Base-by-base conservation (phyloP, 2,329 filamentous ascomycete genomes). In the Alternaria angustiovoidea region DNA sequence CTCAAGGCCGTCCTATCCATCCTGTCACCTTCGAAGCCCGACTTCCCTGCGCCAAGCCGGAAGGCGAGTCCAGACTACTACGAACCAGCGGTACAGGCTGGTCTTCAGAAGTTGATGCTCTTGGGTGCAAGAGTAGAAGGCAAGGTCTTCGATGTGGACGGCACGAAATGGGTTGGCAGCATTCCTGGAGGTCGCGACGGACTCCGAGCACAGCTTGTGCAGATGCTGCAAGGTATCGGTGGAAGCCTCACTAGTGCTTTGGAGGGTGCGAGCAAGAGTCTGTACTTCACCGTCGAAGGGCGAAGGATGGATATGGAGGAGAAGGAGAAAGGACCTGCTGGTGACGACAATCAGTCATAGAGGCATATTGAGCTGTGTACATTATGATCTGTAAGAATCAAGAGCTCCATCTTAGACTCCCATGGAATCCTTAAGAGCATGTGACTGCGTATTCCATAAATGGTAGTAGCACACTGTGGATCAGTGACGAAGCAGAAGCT, bases 201-300 rank as follows among this genome's bases (percentile, higher is more conserved):
- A 5, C 82, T 99, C 73, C 86, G 93, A 66, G 89, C 88, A 49
- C 91, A 96, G 82, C 84, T 99, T 62, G 89, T 98, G 54, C 82
- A 83, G 64, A 87, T 96, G 81, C 84, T 99, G 77, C 91, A 95
- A 80, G 88, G 88, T 63, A 87, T 92, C 63, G 93, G 94, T 41
- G 86, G 92, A 57, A 88, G 89, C 59, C 80, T 99, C 56, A 91
- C 93, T 24, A 88, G 81, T 65, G 86, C 89, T n/a, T 81, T 99
- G 70, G 93, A 97, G 78, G 89, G 91, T 55, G 88, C 91, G 49
- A 86, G 89, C 61, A 92, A 90, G 84, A 94, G 87, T 75, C 76
- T 99, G 69, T 98, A 94, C 85, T 85, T 97, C 63, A 92, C 94
- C 12, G 82, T 99, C 72, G 94, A 98, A 83, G 88, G 91, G 49